Evolutionary conservation across 345 rosid species (phyloP), one percentile per base, ranked within the genome.

Genomic region (Moringa oleifera): DNA sequence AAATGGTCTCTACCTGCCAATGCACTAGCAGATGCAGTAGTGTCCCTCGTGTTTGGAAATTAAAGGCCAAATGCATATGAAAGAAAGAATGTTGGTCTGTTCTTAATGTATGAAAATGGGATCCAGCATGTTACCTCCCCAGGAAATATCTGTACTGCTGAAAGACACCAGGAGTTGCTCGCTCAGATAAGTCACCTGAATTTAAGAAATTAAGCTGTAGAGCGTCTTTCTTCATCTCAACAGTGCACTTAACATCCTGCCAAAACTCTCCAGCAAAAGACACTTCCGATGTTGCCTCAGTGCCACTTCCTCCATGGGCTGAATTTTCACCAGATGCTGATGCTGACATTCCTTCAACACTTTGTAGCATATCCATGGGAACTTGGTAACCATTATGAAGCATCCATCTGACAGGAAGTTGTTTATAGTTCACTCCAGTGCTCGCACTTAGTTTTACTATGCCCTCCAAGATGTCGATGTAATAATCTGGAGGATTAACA

Each of bases 341-440:
- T 64, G 79, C 61, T 41, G 81, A 60, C 71, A 76, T 41, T 50
- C 86, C 88, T 58, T 91, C 95, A 20, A 82, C 62, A 57, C 60
- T 72, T 60, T 80, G 71, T 56, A 91, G 79, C 99, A 95, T 95
- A 64, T 95, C 99, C 74, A 73, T 66, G 21, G 97, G 99, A 66
- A 91, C 93, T 7, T 77, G 83, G 62, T 91, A 95, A 52, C 88
- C 85, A 73, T 95, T 95, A 37, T 95, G 99, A 69, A 95, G 93
- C 97, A 95, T 95, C 99, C 99, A 95, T 62, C 96, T 81, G 50
- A 83, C 83, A 0, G 97, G 97, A 70, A 95, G 93, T 72, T 95
- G 91, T 61, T 85, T 89, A 52, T 71, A 69, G 65, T 79, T 82
- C 65, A 87, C 83, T n/a, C 87, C 96, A 20, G 84, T 49, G 71